These are phyloP conservation scores for Metarhizium guizhouense DNA, from an alignment of 2,329 filamentous ascomycete species.

Conservation along the genomic window DNA sequence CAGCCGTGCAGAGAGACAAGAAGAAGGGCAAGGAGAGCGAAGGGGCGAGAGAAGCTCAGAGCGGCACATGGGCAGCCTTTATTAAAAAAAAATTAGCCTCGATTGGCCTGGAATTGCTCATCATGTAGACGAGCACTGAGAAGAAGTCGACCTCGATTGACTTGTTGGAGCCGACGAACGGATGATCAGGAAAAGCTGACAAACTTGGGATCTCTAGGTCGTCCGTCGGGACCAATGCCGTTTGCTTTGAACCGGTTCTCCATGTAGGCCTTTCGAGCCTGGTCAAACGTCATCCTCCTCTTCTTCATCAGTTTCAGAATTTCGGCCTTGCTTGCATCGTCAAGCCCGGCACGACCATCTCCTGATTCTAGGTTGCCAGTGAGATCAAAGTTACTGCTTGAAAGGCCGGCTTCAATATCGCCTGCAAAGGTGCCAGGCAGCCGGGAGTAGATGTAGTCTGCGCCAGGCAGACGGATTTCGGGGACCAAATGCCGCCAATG, in stretches of 20 bases:
- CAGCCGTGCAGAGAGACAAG: no score
- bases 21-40: no score
- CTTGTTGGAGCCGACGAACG: background rate
- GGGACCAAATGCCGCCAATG: constrained; percentile 68
- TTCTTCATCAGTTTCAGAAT: constrained; percentile 88
- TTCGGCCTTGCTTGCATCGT: constrained; percentile 70
- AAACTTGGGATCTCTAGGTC: constrained; percentile 87
- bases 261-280: constrained; percentile 78
- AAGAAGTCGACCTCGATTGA: background rate
- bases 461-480: constrained; percentile 42
- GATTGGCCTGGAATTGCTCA: no score
- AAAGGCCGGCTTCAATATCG: constrained; percentile 83
- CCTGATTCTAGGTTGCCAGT: constrained; percentile 68
- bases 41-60: no score
- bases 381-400: constrained; percentile 76
- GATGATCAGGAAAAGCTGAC: constrained; percentile 61
- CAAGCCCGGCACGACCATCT: constrained; percentile 72
- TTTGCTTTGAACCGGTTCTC: constrained; percentile 80
- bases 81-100: background rate
- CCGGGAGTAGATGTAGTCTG: constrained; percentile 63
- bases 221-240: constrained; percentile 79
- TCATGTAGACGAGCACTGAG: background rate
- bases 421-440: constrained; percentile 69
- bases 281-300: constrained; percentile 75
- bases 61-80: background rate